A percentile compares a stretch with the other conserved stretches of the same genome.
Conservation (phyloP, 2,329 filamentous ascomycete genomes). For the Apiospora saccharicola region DNA sequence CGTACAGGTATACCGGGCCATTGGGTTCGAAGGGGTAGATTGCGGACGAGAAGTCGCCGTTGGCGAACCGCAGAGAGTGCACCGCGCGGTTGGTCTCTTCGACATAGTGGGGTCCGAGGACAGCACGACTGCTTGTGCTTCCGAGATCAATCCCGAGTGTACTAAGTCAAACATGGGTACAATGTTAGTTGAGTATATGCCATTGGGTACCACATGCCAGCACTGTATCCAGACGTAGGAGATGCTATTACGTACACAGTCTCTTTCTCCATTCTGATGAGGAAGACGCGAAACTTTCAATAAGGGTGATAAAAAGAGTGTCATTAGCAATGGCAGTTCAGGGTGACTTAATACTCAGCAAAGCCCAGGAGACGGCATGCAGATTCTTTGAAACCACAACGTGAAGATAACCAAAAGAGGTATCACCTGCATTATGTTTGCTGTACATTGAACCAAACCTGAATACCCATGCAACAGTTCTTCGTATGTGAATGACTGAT, state of each 20-base stretch:
- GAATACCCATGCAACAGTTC: too few species aligned
- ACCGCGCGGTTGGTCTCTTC: conserved; percentile 22
- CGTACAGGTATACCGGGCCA: conserved; percentile 27
- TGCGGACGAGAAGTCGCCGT: conserved; percentile 32
- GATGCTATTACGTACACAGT: neutral
- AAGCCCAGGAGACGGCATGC: too few species aligned
- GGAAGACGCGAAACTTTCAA: too few species aligned
- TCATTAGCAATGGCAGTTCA: neutral
- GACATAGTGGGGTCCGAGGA: conserved; percentile 22
- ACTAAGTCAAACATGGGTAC: conserved; percentile 18
- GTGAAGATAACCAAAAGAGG: too few species aligned
- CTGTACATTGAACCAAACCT: too few species aligned
- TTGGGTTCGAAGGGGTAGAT: conserved; percentile 32
- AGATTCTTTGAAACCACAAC: too few species aligned
- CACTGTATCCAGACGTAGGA: too few species aligned
- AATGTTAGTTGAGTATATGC: too few species aligned
- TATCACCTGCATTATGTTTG: too few species aligned
- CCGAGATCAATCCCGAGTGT: conserved; percentile 33
- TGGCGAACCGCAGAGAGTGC: neutral
- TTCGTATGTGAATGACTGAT: neutral
- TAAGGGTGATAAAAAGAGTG: too few species aligned
- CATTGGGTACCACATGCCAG: too few species aligned
- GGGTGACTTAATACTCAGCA: neutral
- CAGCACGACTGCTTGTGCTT: conserved; percentile 32
- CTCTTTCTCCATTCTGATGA: neutral